Evolutionary conservation across 164 flowering plant species (phyloP), one percentile per base, ranked within the genome.

Genomic region (Annona squamosa): DNA sequence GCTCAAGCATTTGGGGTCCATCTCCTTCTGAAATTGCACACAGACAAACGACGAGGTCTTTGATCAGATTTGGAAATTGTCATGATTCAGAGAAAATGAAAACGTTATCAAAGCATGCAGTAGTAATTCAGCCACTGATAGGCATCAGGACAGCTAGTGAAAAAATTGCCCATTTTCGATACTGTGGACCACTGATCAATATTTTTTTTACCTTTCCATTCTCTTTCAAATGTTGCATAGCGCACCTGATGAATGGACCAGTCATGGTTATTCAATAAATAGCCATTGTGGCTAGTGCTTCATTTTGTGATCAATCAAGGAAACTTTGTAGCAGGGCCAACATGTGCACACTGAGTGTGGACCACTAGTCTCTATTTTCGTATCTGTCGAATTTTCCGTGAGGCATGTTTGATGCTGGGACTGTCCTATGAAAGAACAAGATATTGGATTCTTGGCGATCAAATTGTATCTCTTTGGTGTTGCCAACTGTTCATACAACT

Each of bases 1-100:
- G 37, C 37, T 89, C 73, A 74, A 76, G 83, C 86, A 75, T 76
- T 85, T 87, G 78, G 85, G 83, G 71, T 87, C 87, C 80, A 84
- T 79, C 10, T 88, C 89, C 82, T 89, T 82, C 85, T 66, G 64
- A 62, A 65, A 59, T 52, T 52, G 9, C 59, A 52, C 13, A 9
- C 17, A 73, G 17, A 68, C 65, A 67, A 46, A 65, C 57, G 13
- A 69, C 37, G 37, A 52, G 1, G 68, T 2, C 4, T 47, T 48
- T 13, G 6, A 69, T 37, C 17, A 52, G 59, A 16, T 52, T 52
- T 52, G 13, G 9, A 52, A 16, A 52, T 52, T 26, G 37, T 26
- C 37, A 26, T 26, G 37, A 26, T 26, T 26, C 37, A 26, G 37
- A 26, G 59, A 9, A 52, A 5, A 52, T 10, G 13, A 52, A 52